Evolutionary conservation across 306 rosid genomes (phyloP).

Genomic region (Sechiopsis laciniata): DNA sequence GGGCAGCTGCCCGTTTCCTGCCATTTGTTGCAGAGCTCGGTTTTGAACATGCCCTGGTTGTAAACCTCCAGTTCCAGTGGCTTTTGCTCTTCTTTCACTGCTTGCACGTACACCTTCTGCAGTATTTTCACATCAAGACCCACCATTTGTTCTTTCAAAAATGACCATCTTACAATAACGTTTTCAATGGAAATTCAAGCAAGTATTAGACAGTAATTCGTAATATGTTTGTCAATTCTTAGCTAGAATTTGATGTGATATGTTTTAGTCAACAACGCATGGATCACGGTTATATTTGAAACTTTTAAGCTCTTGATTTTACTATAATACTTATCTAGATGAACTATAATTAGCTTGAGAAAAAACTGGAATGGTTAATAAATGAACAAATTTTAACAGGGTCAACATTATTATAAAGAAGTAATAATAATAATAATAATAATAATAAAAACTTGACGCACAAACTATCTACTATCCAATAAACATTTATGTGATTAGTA

Average conservation of each 20-base stretch:
- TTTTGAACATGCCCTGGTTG: constrained; percentile 43
- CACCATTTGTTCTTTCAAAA: background rate
- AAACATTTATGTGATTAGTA: background rate
- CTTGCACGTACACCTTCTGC: constrained; percentile 41
- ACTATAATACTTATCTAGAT: background rate
- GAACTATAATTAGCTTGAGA: background rate
- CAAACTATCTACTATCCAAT: background rate
- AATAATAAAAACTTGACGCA: background rate
- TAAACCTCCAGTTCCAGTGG: constrained; percentile 38
- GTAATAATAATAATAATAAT: too few species aligned
- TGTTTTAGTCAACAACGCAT: background rate
- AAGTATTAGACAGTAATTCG: background rate
- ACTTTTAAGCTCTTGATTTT: too few species aligned
- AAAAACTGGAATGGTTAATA: background rate
- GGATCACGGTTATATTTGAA: too few species aligned
- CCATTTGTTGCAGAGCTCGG: constrained; percentile 53
- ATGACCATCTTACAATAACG: background rate
- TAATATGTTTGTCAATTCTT: background rate
- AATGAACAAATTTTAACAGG: too few species aligned
- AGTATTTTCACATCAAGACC: constrained; percentile 18
- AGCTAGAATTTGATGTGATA: background rate
- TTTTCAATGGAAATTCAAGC: background rate
- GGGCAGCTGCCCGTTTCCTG: constrained; percentile 46
- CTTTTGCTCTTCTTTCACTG: constrained; percentile 29
- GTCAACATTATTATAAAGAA: background rate